Conservation (phyloP, 352 stramenopile genomes). For the Phytophthora cactorum region DNA sequence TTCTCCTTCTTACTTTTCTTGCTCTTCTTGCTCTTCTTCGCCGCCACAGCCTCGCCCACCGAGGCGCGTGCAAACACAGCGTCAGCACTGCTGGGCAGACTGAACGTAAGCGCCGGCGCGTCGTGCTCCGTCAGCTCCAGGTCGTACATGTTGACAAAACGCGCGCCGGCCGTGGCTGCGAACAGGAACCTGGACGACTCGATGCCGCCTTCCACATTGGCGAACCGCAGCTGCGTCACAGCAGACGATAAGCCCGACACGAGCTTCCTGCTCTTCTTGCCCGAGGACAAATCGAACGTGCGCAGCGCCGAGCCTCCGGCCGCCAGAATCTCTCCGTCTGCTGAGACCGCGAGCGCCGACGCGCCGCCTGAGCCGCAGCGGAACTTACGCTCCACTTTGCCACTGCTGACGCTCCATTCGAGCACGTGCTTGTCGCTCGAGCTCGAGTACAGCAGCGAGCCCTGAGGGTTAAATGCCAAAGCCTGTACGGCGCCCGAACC, state of each 20-base stretch:
- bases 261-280: conserved; percentile 83
- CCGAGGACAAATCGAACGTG: conserved; percentile 77
- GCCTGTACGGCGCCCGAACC: conserved; percentile 59
- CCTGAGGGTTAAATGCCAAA: conserved; percentile 76
- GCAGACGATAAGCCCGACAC: conserved; percentile 74
- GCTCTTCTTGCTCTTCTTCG: conserved; percentile 65
- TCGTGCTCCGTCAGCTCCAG: conserved; percentile 61
- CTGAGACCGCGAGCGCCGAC: conserved; percentile 68
- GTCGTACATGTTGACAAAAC: conserved; percentile 90
- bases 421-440: conserved; percentile 79
- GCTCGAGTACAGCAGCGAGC: conserved; percentile 70
- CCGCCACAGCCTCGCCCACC: conserved; percentile 25
- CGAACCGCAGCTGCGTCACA: conserved; percentile 78
- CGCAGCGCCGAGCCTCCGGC: conserved; percentile 69
- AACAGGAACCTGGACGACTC: conserved; percentile 71
- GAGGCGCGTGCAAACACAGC: conserved; percentile 54
- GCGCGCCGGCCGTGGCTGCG: conserved; percentile 67
- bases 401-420: conserved; percentile 76
- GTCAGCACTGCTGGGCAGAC: conserved; percentile 64
- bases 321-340: conserved; percentile 67
- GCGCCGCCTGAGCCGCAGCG: conserved; percentile 60
- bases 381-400: conserved; percentile 68
- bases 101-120: conserved; percentile 77
- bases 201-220: conserved; percentile 27
- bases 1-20: conserved; percentile 53